Evolutionary conservation across 1,284 basidiomycete species (phyloP).

Genomic region (Erythrobasidium hasegawianum): DNA sequence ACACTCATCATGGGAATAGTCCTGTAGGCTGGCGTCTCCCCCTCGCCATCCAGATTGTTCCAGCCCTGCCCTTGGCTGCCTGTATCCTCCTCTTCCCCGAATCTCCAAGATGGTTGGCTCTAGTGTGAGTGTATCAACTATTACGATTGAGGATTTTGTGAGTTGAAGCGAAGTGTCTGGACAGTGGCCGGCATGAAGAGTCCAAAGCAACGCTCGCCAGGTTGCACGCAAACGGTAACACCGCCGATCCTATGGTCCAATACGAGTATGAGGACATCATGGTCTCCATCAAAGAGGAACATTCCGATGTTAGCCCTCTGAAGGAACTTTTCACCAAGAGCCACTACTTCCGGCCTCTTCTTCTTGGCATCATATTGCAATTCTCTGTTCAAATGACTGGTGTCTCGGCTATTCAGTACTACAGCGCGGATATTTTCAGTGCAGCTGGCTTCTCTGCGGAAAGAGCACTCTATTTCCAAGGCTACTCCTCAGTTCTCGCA

Average conservation of each 20-base stretch:
- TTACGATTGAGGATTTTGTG: no score
- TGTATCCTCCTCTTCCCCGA: conserved; percentile 58
- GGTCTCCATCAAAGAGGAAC: conserved; percentile 46
- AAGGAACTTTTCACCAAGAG: conserved; percentile 55
- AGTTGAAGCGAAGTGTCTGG: no score
- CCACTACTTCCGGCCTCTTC: conserved; percentile 54
- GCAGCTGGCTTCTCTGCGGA: conserved; percentile 53
- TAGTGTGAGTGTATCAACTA: no score
- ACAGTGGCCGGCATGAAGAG: conserved; percentile 57
- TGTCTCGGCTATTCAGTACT: conserved; percentile 57
- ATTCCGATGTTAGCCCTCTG: conserved; percentile 48
- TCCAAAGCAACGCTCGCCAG: conserved; percentile 54
- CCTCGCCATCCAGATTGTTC: conserved; percentile 50
- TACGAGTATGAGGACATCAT: conserved; percentile 52
- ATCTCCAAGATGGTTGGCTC: conserved; percentile 54
- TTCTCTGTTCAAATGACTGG: conserved; percentile 56
- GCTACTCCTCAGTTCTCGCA: conserved; percentile 50
- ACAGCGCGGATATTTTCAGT: conserved; percentile 47
- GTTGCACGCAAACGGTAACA: conserved; percentile 57
- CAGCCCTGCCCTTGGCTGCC: conserved; percentile 58
- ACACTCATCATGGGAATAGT: background rate
- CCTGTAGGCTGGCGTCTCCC: conserved; percentile 44
- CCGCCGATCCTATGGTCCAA: conserved; percentile 51
- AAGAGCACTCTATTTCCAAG: conserved; percentile 59
- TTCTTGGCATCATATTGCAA: conserved; percentile 52